phyloP scores from a whole-genome alignment of 176 grass and related monocot species.

The Paspalum vaginatum region DNA sequence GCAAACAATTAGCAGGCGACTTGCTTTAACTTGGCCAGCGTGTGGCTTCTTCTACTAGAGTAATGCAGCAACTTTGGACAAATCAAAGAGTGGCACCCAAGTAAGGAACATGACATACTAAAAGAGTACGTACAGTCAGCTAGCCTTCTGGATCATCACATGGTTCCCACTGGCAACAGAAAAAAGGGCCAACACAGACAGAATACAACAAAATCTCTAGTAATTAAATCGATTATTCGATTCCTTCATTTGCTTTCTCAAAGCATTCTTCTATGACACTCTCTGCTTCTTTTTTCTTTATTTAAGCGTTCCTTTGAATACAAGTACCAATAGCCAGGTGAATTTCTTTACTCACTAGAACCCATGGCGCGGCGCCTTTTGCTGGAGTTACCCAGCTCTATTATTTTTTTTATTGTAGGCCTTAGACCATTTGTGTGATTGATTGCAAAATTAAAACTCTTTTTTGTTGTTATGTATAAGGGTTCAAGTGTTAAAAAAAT shows the following conservation, averaged over 20 bases:
- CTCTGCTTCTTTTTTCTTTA: neutral
- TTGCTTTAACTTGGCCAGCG: no score
- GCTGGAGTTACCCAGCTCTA: no score
- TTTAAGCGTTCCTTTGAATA: neutral
- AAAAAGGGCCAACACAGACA: neutral
- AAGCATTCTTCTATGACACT: conserved; percentile 3
- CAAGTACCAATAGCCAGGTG: neutral
- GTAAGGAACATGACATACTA: neutral
- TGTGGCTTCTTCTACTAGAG: neutral
- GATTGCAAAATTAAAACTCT: no score
- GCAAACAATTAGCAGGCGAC: no score
- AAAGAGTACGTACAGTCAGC: no score
- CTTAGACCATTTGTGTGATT: no score
- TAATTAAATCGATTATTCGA: neutral
- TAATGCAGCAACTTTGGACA: conserved; percentile 9
- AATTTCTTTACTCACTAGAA: neutral
- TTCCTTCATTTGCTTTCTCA: conserved; percentile 14
- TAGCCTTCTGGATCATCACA: neutral
- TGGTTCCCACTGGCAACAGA: neutral
- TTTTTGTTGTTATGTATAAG: no score
- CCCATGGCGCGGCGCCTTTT: no score
- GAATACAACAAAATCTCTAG: neutral
- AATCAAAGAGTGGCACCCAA: conserved; percentile 30
- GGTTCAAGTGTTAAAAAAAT: no score
- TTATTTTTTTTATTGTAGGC: no score